Base-by-base conservation (phyloP, 225 moss, liverwort and hornwort genomes). In the Polytrichum commune region DNA sequence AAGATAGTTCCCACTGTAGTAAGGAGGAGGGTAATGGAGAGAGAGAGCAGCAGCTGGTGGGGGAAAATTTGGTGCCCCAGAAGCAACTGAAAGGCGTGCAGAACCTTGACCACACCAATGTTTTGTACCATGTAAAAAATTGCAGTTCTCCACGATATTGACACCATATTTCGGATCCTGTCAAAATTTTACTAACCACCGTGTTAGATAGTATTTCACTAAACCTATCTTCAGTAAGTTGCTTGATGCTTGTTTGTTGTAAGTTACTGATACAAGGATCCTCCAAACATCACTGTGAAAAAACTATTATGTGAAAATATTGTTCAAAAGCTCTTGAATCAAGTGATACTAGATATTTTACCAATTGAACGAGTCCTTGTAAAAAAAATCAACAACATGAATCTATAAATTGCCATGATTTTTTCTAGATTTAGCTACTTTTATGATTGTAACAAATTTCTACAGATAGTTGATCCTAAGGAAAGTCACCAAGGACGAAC, bases 101-200 rank as follows among this genome's bases (percentile, higher is more conserved):
- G 83, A 85, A 29, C 96, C 93, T 80, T 86, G 87, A 25, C 86
- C 74, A 60, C 77, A 92, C 96, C 96, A 97, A 63, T 82, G 79
- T 27, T 69, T 81, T 24, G 88, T 62, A 29, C 86, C 90, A 38
- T 72, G 72, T 8, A 85, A 80, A 63, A 91, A 75, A 65, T 84
- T 79, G 74, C 75, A 71, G 64, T 91, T 92, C 69, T 90, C 80
- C 73, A 97, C 84, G 69, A 93, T 84, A 66, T 94, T 97, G 29
- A 82, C 56, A 66, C 88, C 88, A 78, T 72, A 85, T 26, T 75
- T 88, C 18, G 71, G 28, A 75, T 81, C 74, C 86, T 86, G 83
- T 29, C 54, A 75, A 26, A 18, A 60, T 66, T 46, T 13, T 13
- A 46, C 13, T 16, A 46, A 46, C 46, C 46, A 46, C 46, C 46